phyloP scores from a whole-genome alignment of 2,329 filamentous ascomycete genomes.

The Aspergillus pseudoviridinutans region DNA sequence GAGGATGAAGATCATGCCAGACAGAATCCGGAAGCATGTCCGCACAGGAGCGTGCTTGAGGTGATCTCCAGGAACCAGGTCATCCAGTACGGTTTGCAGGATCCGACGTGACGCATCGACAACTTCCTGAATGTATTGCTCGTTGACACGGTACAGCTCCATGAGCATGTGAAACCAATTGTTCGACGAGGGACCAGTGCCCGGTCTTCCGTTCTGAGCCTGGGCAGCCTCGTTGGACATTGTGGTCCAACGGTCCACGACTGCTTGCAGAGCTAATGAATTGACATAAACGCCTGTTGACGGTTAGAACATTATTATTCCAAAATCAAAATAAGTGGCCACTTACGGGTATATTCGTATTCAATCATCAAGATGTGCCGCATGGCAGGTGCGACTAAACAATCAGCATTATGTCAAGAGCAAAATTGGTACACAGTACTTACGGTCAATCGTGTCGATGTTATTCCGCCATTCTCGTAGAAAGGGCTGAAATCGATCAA shows the following conservation, averaged over 20 bases:
- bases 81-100: conserved; percentile 56
- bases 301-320: conserved; percentile 7
- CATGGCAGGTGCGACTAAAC: conserved; percentile 53
- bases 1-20: conserved; percentile 61
- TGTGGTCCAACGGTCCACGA: conserved; percentile 85
- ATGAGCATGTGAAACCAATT: conserved; percentile 39
- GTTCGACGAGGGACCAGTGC: conserved; percentile 25
- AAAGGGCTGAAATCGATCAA: conserved; percentile 77
- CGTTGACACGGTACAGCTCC: conserved; percentile 54
- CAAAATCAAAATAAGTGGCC: neutral
- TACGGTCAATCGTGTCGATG: conserved; percentile 68
- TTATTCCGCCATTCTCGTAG: conserved; percentile 74
- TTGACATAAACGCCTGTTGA: conserved; percentile 70
- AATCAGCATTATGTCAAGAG: conserved; percentile 17
- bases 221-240: conserved; percentile 49
- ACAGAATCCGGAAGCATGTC: conserved; percentile 62
- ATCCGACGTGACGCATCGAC: conserved; percentile 60
- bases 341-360: conserved; percentile 82
- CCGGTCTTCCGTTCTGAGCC: conserved; percentile 23
- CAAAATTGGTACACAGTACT: conserved; percentile 12
- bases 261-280: conserved; percentile 86
- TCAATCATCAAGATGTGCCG: conserved; percentile 83
- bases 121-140: conserved; percentile 59
- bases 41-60: conserved; percentile 61
- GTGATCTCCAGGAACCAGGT: conserved; percentile 54